These are phyloP conservation scores for Narthecium ossifragum DNA, from an alignment of 106 monocot species.

Conservation along the genomic window DNA sequence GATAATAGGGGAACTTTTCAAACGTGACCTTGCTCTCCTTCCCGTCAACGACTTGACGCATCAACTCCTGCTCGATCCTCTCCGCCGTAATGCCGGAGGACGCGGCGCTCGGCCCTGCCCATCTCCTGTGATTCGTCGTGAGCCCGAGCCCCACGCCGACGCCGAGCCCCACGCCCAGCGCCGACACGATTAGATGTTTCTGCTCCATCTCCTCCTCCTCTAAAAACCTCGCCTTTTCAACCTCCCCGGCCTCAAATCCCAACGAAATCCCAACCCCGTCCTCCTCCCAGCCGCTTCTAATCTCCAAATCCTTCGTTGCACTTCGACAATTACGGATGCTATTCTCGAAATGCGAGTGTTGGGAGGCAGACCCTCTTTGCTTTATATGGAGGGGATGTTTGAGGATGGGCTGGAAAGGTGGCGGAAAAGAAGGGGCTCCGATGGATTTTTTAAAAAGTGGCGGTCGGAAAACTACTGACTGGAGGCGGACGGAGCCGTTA, in stretches of 20 bases:
- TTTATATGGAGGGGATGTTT: too few species aligned
- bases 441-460: neutral
- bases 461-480: too few species aligned
- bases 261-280: too few species aligned
- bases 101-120: constrained; percentile 1
- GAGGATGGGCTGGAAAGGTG: neutral
- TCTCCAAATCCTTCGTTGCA: too few species aligned
- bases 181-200: constrained; percentile 52
- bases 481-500: too few species aligned
- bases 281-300: too few species aligned
- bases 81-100: constrained; percentile 26
- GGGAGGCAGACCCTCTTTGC: too few species aligned
- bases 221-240: too few species aligned
- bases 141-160: constrained; percentile 66
- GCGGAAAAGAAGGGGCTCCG: neutral
- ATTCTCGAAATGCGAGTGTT: too few species aligned
- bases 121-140: constrained; percentile 24
- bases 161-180: constrained; percentile 55
- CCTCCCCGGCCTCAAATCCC: too few species aligned
- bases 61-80: constrained; percentile 49
- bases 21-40: constrained; percentile 57
- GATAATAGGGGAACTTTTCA: constrained; percentile 70
- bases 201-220: constrained; percentile 53
- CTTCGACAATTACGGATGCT: too few species aligned
- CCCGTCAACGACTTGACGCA: constrained; percentile 55